Conservation (phyloP, 306 rosid species). For the Cucurbita argyrosperma region DNA sequence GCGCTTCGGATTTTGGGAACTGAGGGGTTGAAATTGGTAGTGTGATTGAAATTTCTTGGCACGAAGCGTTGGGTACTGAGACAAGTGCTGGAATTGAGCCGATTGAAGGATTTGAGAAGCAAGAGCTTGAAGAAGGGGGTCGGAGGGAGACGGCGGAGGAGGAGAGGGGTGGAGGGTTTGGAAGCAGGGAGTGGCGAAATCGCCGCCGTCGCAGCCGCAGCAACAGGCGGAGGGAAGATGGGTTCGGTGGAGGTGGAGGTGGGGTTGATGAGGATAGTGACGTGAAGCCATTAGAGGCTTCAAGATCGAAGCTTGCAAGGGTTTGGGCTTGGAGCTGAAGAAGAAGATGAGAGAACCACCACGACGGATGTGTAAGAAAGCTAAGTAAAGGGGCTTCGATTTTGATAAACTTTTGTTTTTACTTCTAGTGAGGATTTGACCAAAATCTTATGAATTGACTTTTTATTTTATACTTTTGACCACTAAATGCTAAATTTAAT, state of each 20-base stretch:
- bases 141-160: slow-evolving; percentile 20
- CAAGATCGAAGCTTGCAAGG: neutral
- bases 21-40: slow-evolving; percentile 10
- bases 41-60: slow-evolving; percentile 10
- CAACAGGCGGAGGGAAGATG: slow-evolving; percentile 12
- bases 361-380: neutral
- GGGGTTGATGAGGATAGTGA: slow-evolving; percentile 11
- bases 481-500: too few relatives aligned
- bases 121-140: slow-evolving; percentile 9
- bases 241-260: slow-evolving; percentile 7
- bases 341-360: neutral
- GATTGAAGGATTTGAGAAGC: neutral
- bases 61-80: slow-evolving; percentile 10
- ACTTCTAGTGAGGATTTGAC: too few relatives aligned
- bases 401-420: neutral
- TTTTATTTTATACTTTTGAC: too few relatives aligned
- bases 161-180: slow-evolving; percentile 10
- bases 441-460: too few relatives aligned
- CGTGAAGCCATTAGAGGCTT: slow-evolving; percentile 45
- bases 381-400: neutral
- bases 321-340: neutral
- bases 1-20: slow-evolving; percentile 5
- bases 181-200: slow-evolving; percentile 12
- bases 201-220: slow-evolving; percentile 11
- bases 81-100: neutral